Evolutionary conservation across 208 protist species (phyloP).

Genomic region (Trypanosoma lewisi): DNA sequence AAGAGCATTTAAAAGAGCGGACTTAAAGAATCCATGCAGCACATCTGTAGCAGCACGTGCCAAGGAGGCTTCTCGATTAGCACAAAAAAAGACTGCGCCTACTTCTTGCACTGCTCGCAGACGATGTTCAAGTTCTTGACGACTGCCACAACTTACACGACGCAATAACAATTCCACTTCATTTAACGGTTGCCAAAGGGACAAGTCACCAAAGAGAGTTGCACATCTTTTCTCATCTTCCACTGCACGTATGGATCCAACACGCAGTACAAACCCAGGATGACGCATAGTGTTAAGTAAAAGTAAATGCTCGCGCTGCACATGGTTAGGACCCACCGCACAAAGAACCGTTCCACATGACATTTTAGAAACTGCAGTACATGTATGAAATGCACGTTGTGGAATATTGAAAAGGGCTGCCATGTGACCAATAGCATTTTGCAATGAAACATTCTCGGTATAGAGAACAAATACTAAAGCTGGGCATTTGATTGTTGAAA

Average conservation of each 20-base stretch:
- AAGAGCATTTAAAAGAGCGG: constrained; percentile 74
- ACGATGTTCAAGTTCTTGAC: constrained; percentile 58
- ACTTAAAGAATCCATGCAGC: constrained; percentile 80
- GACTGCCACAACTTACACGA: constrained; percentile 45
- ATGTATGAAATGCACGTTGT: constrained; percentile 51
- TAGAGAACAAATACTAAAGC: constrained; percentile 83
- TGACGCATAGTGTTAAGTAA: constrained; percentile 86
- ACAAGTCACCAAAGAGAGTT: constrained; percentile 51
- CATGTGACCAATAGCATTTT: constrained; percentile 80
- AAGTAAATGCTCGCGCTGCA: constrained; percentile 70
- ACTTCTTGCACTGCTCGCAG: constrained; percentile 58
- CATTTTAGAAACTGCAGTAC: constrained; percentile 79
- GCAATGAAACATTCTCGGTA: constrained; percentile 74
- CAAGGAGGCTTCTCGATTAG: constrained; percentile 69
- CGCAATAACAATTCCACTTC: constrained; percentile 67
- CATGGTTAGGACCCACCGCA: constrained; percentile 46
- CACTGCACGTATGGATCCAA: constrained; percentile 63
- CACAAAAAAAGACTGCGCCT: constrained; percentile 80
- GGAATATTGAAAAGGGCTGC: constrained; percentile 65
- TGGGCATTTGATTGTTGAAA: constrained; percentile 31
- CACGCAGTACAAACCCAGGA: constrained; percentile 81
- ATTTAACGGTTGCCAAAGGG: constrained; percentile 74
- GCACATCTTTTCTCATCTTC: constrained; percentile 7
- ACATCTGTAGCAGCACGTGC: constrained; percentile 79
- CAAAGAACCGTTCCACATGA: constrained; percentile 68